Base-by-base conservation (phyloP, 257 asterid species). In the Solanum verrucosum region DNA sequence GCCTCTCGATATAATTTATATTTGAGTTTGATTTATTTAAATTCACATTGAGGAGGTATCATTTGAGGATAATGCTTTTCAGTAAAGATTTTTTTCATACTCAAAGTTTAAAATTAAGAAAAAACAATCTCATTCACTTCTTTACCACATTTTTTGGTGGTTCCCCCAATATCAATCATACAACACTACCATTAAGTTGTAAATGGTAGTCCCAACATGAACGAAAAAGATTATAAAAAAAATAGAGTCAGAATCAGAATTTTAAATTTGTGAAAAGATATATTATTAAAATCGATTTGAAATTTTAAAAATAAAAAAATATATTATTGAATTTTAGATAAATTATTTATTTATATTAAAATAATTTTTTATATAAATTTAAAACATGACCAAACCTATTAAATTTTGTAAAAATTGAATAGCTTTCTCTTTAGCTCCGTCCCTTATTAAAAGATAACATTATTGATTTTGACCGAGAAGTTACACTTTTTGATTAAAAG, bases 261-360 rank as follows among this genome's bases (percentile, higher is more conserved):
- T 67, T 67, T n/a, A 1, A 65, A 2, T 5, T 25, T 4, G 0
- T 23, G 5, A 65, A 65, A 25, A 4, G 23, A 25, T n/a, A 11
- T 23, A n/a, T 23, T 2, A 63, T 63, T 63, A 7, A 4, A 60
- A 21, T 21, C 2, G 0, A 59, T 20, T 7, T 7, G 10, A 18
- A 20, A 3, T 3, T 6, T 16, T 1, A 7, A 56, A 21, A 56
- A 3, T 6, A 2, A n/a, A n/a, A n/a, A 13, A n/a, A 0, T n/a
- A 2, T 11, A 25, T 5, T 2, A 11, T n/a, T n/a, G 8, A n/a
- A 9, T 4, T 63, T n/a, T 23, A 60, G 6, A 60, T 9, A 9
- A 60, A 23, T 60, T 23, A 60, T 9, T 9, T 60, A 60, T 60
- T 7, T 23, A 9, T 60, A 23, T 60, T n/a, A 60, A 63, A 60